These are phyloP conservation scores for Phialemoniopsis sp. DNA, from an alignment of 2,329 filamentous ascomycete species.

Conservation along the genomic window DNA sequence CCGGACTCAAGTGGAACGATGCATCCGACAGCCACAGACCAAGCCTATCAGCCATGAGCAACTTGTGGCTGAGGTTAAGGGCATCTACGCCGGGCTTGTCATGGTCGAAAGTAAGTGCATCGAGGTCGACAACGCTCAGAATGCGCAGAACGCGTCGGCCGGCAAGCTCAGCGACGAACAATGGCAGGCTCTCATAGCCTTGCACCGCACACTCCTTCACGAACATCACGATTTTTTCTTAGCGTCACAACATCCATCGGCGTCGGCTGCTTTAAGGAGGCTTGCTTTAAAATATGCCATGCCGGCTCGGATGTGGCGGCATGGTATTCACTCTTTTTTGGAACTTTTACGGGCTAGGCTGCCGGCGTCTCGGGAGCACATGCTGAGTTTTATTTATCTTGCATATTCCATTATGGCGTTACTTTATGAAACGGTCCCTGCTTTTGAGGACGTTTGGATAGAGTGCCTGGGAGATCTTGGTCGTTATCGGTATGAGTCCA, in stretches of 20 bases:
- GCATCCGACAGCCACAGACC: slow-evolving; percentile 52
- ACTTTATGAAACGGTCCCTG: slow-evolving; percentile 77
- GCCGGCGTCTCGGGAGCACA: slow-evolving; percentile 76
- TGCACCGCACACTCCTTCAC: slow-evolving; percentile 77
- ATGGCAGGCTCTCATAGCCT: slow-evolving; percentile 77
- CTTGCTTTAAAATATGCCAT: slow-evolving; percentile 82
- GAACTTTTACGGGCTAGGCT: slow-evolving; percentile 72
- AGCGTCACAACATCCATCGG: slow-evolving; percentile 80
- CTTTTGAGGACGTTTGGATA: slow-evolving; percentile 87
- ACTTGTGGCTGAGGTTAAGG: slow-evolving; percentile 75
- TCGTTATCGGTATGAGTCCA: slow-evolving; percentile 49
- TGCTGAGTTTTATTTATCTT: slow-evolving; percentile 86
- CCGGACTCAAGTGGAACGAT: slow-evolving; percentile 6
- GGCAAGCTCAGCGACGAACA: slow-evolving; percentile 59
- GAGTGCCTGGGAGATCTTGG: slow-evolving; percentile 87
- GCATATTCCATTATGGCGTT: slow-evolving; percentile 89
- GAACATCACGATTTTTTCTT: slow-evolving; percentile 87
- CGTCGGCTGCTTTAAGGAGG: slow-evolving; percentile 60
- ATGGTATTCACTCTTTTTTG: slow-evolving; percentile 83
- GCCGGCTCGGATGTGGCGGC: slow-evolving; percentile 91
- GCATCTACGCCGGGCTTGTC: slow-evolving; percentile 76
- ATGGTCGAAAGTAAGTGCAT: slow-evolving; percentile 89
- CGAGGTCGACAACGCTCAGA: slow-evolving; percentile 67
- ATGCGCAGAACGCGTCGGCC: slow-evolving; percentile 34
- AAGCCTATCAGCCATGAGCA: slow-evolving; percentile 73